Base-by-base conservation (phyloP, 805 yeast species). In the Metschnikowia lachancei region DNA sequence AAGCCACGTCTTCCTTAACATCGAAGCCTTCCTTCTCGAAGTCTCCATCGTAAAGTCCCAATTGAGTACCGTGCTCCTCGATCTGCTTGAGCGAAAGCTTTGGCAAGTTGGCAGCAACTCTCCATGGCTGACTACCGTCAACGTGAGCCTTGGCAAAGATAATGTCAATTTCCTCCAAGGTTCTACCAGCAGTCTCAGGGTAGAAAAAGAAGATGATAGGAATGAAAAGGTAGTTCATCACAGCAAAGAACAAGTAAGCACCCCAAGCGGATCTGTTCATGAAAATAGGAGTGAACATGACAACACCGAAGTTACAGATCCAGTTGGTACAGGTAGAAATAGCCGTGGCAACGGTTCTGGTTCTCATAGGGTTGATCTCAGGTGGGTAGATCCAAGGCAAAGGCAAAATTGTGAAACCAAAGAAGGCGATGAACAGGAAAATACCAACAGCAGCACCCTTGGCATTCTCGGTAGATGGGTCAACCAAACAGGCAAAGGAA, bases 81-180 rank as follows among this genome's bases (percentile, higher is more conserved):
- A 83, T 75, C 63, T 83, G 82, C 47, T 69, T 67, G 51, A 64
- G 63, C n/a, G 77, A 61, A 49, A 85, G 71, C 62, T 75, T 77
- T 33, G 88, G 88, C 74, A 84, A 57, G 45, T 74, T 67, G 33
- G 75, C 71, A 41, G 90, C 90, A 39, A 85, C 83, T 62, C 79
- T 72, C 76, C 74, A 83, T 29, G 84, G 79, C 51, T 73, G 76
- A 54, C 74, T 75, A 41, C 75, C 74, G 50, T 85, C 90, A 38
- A 66, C 73, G 54, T 75, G 65, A 7, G 85, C 77, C 66, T 78
- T 80, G 58, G 87, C 86, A 52, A 72, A 80, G 46, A 85, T 81
- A 59, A 82, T 81, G 61, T 73, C 76, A 46, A 69, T 66, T 58
- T 73, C 78, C 63, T 70, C 75, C 64, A 71, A 71, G 30, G 67